Base-by-base conservation (phyloP, 1,284 basidiomycete species). In the Fomitopsis palustris region DNA sequence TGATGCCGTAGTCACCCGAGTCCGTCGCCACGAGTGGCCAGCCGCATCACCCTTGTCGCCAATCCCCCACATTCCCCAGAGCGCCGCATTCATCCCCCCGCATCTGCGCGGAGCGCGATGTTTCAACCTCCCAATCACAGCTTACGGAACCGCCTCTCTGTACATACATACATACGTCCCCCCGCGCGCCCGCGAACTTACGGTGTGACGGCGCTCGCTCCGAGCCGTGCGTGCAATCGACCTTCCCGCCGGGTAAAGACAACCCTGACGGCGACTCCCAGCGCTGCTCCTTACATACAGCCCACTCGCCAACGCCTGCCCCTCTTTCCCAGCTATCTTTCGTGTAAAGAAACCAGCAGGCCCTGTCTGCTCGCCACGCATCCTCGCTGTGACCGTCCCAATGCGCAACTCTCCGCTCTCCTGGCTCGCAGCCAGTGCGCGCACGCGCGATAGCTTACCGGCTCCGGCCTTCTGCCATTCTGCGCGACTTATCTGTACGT, bases 401-500 rank as follows among this genome's bases (percentile, higher is more conserved):
- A 47, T 29, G 45, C 45, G 45, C 49, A 9, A 52, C 29, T 21
- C 16, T 52, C 49, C 49, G 49, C 31, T 52, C 31, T 31, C 25
- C 45, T 29, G 45, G 23, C 17, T n/a, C 31, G 31, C 49, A 14
- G 41, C 7, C 23, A 43, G 41, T 37, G 35, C 35, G 8, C 35
- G 23, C n/a, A n/a, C 16, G 25, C 23, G 42, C 23, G 45, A 47
- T 47, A 47, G 21, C 35, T 37, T 37, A 37, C 35, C 45, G 45
- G 45, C 45, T 47, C 19, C 21, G 45, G 42, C 9, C 45, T 29
- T 47, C 45, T 47, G 27, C 25, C 45, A 29, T 47, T 23, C 25
- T 47, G 35, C 39, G 45, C 27, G 45, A 47, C 45, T 37, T 52
- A 52, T 52, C 49, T 52, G 49, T 52, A 52, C 49, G 49, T 52